Percentiles rank a stretch among this genome's conserved stretches.
Evolutionary conservation across 495 filamentous ascomycete genomes (phyloP).

Genomic region (Beverwykella pulmonaria): DNA sequence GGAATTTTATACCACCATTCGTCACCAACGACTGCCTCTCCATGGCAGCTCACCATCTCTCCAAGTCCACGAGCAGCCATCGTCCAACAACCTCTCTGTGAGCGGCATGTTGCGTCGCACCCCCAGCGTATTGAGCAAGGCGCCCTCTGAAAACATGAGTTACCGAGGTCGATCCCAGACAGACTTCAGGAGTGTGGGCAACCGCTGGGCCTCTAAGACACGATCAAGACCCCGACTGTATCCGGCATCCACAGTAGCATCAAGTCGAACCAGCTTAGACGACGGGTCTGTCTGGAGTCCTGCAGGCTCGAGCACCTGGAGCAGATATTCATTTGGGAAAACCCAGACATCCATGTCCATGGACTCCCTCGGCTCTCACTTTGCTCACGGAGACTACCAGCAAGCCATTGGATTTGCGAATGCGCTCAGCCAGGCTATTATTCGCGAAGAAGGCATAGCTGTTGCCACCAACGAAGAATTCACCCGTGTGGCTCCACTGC

Average conservation of each 20-base stretch:
- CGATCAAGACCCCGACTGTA: conserved; percentile 81
- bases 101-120: conserved; percentile 72
- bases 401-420: conserved; percentile 98
- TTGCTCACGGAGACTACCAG: conserved; percentile 81
- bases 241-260: conserved; percentile 77
- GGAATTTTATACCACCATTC: conserved; percentile 88
- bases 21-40: conserved; percentile 79
- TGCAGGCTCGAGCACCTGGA: conserved; percentile 87
- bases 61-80: conserved; percentile 38
- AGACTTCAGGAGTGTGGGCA: conserved; percentile 66
- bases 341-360: conserved; percentile 89
- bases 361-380: conserved; percentile 80
- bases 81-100: conserved; percentile 54
- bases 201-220: conserved; percentile 80
- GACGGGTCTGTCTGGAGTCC: conserved; percentile 93
- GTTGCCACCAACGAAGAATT: conserved; percentile 47
- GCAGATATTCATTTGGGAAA: conserved; percentile 86
- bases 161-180: conserved; percentile 65
- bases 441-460: conserved; percentile 76
- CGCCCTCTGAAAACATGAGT: conserved; percentile 71
- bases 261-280: conserved; percentile 90
- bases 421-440: conserved; percentile 90
- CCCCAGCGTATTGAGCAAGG: conserved; percentile 89
- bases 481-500: conserved; percentile 63
- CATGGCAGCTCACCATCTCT: conserved; percentile 61